These are phyloP conservation scores for Physocladia obscura DNA, from an alignment of 192 early-diverging fungal species.

Conservation along the genomic window DNA sequence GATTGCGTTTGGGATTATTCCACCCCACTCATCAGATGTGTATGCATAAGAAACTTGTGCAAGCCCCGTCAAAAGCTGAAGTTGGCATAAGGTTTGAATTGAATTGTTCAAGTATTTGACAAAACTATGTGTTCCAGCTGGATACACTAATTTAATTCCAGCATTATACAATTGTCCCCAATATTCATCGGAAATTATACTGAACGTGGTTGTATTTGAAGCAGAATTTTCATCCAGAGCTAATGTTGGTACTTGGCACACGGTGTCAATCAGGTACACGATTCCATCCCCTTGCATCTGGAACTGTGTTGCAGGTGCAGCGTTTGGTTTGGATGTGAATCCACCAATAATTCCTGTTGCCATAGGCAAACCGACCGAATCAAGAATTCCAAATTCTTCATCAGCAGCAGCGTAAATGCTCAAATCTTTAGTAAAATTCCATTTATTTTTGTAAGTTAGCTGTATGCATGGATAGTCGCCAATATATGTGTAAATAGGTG, in stretches of 20 bases:
- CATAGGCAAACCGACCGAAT: not conserved
- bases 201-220: not conserved
- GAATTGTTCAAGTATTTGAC: not conserved
- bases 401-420: not conserved
- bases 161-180: slow-evolving; percentile 3
- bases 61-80: not conserved
- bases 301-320: not conserved
- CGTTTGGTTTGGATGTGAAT: not conserved
- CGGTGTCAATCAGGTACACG: not conserved
- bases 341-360: slow-evolving; percentile 4
- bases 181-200: not conserved
- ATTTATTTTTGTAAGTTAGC: not conserved
- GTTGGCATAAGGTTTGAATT: not conserved
- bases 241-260: not conserved
- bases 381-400: not conserved
- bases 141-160: not conserved
- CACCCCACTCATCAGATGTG: slow-evolving; percentile 7
- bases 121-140: not conserved
- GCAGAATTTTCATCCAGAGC: not conserved
- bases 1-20: not conserved
- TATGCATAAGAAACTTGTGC: not conserved
- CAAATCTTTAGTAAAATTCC: slow-evolving; percentile 3
- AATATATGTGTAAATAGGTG: not conserved
- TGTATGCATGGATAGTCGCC: not conserved
- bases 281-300: slow-evolving; percentile 1